A percentile compares a stretch with the other conserved stretches of the same genome.
phyloP scores from a whole-genome alignment of 257 asterid species.

The Handroanthus guayacan region DNA sequence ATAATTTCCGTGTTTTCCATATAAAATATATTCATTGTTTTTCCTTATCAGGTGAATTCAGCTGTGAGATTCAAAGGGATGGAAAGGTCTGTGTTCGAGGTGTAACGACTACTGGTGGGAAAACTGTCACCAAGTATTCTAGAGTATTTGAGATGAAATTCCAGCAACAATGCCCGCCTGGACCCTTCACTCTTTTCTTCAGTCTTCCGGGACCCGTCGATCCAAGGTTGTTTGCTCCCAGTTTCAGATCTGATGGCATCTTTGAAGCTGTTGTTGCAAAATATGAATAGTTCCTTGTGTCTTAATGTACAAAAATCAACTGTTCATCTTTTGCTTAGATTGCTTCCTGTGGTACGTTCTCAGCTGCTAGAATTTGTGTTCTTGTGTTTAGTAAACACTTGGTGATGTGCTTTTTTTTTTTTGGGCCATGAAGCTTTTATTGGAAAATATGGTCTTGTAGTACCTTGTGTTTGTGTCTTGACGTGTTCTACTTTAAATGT shows the following conservation, averaged over 20 bases:
- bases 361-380: slow-evolving; percentile 13
- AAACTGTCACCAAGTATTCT: slow-evolving; percentile 52
- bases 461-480: not conserved
- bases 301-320: slow-evolving; percentile 10
- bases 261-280: slow-evolving; percentile 79
- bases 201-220: slow-evolving; percentile 87
- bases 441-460: not conserved
- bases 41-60: slow-evolving; percentile 63
- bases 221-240: slow-evolving; percentile 67
- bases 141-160: slow-evolving; percentile 73
- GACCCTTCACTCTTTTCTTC: slow-evolving; percentile 79
- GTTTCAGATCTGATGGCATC: slow-evolving; percentile 76
- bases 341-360: slow-evolving; percentile 6
- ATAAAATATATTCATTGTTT: not conserved
- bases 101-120: slow-evolving; percentile 71
- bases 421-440: not conserved
- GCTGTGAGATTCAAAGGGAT: slow-evolving; percentile 60
- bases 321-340: slow-evolving; percentile 30
- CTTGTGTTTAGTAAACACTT: slow-evolving; percentile 2
- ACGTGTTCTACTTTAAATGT: not conserved
- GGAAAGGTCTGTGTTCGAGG: slow-evolving; percentile 77
- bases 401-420: slow-evolving; percentile 21
- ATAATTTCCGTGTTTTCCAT: not conserved
- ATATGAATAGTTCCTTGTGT: slow-evolving; percentile 36
- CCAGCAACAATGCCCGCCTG: slow-evolving; percentile 82